Percentiles rank a stretch among this genome's conserved stretches.
Evolutionary conservation across 208 protist species (phyloP).

Genomic region (Crithidia sp.): DNA sequence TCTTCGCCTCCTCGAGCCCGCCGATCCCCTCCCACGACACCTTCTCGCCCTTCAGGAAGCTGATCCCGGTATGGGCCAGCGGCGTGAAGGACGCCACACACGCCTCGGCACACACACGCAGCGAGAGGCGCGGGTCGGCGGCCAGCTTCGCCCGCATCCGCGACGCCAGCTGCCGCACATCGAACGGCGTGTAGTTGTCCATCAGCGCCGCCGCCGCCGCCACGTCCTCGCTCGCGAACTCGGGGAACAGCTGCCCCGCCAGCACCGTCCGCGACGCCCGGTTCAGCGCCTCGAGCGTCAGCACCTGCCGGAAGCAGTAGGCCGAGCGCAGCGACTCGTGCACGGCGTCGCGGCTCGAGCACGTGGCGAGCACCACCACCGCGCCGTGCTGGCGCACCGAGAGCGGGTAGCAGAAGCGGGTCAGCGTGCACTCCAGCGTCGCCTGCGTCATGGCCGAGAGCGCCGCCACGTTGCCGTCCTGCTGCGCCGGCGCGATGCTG

Average conservation of each 20-base stretch:
- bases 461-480: slow-evolving; percentile 63
- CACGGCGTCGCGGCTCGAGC: slow-evolving; percentile 66
- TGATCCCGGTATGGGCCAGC: slow-evolving; percentile 85
- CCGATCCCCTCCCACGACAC: slow-evolving; percentile 86
- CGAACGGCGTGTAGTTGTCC: slow-evolving; percentile 93
- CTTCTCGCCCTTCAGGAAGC: slow-evolving; percentile 75
- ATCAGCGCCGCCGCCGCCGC: slow-evolving; percentile 53
- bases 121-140: slow-evolving; percentile 30
- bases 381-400: slow-evolving; percentile 25
- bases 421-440: slow-evolving; percentile 63
- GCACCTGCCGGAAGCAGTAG: slow-evolving; percentile 62
- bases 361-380: slow-evolving; percentile 79
- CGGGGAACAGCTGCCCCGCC: slow-evolving; percentile 62
- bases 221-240: slow-evolving; percentile 35
- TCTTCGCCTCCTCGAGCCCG: slow-evolving; percentile 93
- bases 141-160: slow-evolving; percentile 48
- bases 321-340: slow-evolving; percentile 69
- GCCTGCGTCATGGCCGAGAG: slow-evolving; percentile 68
- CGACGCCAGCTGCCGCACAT: slow-evolving; percentile 59
- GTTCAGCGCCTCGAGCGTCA: slow-evolving; percentile 69
- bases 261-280: slow-evolving; percentile 52
- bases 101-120: slow-evolving; percentile 35
- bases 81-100: slow-evolving; percentile 67
- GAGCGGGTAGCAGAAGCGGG: slow-evolving; percentile 47
- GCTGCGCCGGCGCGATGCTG: slow-evolving; percentile 74